Conservation (phyloP, 2,329 filamentous ascomycete genomes). For the Gnomoniopsis sp. region DNA sequence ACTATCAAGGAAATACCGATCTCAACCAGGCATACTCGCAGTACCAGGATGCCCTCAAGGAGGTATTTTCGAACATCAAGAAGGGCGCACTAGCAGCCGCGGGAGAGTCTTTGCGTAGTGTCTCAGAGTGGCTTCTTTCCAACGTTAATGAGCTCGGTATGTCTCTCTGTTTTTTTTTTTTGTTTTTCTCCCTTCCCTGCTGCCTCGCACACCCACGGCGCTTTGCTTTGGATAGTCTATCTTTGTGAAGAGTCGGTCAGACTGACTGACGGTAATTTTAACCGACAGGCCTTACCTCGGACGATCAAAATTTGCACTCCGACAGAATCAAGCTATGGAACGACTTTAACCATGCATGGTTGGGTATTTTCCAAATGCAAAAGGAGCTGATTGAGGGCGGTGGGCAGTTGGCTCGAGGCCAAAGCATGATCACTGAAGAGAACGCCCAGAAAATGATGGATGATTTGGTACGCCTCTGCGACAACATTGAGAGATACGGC, state of each 20-base stretch:
- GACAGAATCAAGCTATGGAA: slow-evolving; percentile 85
- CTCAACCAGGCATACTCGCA: slow-evolving; percentile 67
- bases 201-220: background rate
- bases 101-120: slow-evolving; percentile 47
- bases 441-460: slow-evolving; percentile 76
- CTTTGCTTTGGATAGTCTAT: background rate
- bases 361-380: slow-evolving; percentile 78
- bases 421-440: slow-evolving; percentile 64
- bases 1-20: slow-evolving; percentile 48
- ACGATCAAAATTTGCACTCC: slow-evolving; percentile 71
- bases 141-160: slow-evolving; percentile 54
- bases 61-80: slow-evolving; percentile 70
- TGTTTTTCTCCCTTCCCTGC: background rate
- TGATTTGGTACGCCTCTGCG: slow-evolving; percentile 77
- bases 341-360: slow-evolving; percentile 92
- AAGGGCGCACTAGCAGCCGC: slow-evolving; percentile 46
- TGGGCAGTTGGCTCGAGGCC: slow-evolving; percentile 52
- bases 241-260: background rate
- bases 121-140: slow-evolving; percentile 55
- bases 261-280: background rate
- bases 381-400: slow-evolving; percentile 67
- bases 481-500: slow-evolving; percentile 85
- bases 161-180: slow-evolving; percentile 20
- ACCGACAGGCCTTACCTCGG: slow-evolving; percentile 72
- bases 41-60: slow-evolving; percentile 59